phyloP scores from a whole-genome alignment of 1,284 basidiomycete species.

The Fistulinella cinereoalba region DNA sequence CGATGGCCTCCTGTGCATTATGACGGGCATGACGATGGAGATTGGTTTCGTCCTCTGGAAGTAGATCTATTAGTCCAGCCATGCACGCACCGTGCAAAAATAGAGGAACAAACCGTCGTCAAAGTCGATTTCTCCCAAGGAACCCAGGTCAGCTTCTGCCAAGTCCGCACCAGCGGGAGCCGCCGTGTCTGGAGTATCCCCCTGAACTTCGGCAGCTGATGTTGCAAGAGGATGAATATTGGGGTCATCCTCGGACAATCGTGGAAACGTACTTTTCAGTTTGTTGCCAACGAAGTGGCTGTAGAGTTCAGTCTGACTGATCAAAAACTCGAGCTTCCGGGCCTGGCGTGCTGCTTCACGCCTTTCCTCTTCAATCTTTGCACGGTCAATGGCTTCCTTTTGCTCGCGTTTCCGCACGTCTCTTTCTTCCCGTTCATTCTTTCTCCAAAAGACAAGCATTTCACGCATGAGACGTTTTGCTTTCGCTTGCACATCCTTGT shows the following conservation, averaged over 20 bases:
- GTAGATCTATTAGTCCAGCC: neutral
- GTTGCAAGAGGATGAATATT: constrained; percentile 19
- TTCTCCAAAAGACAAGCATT: constrained; percentile 97
- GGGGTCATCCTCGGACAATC: constrained; percentile 7
- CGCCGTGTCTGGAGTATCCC: constrained; percentile 49
- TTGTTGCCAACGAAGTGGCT: constrained; percentile 99
- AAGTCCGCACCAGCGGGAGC: constrained; percentile 61
- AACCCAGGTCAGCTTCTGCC: constrained; percentile 47
- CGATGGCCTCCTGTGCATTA: constrained; percentile 90
- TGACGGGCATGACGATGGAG: constrained; percentile 84
- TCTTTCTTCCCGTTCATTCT: constrained; percentile 95
- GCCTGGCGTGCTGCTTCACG: constrained; percentile 94
- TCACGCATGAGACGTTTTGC: constrained; percentile 88
- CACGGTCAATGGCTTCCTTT: constrained; percentile 87
- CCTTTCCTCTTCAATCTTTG: constrained; percentile 94
- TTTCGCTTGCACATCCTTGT: constrained; percentile 87
- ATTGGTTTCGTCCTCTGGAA: constrained; percentile 82
- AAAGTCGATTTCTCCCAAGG: constrained; percentile 85
- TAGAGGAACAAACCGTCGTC: constrained; percentile 71
- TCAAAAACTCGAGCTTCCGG: constrained; percentile 97
- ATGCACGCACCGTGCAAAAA: neutral
- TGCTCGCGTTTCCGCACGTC: constrained; percentile 93
- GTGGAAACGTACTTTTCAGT: constrained; percentile 76
- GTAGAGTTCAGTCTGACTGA: constrained; percentile 98
- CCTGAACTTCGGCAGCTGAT: constrained; percentile 86